A percentile compares a stretch with the other conserved stretches of the same genome.
Evolutionary conservation across 2,329 filamentous ascomycete genomes (phyloP).

Genomic region (Xylaria sp.): DNA sequence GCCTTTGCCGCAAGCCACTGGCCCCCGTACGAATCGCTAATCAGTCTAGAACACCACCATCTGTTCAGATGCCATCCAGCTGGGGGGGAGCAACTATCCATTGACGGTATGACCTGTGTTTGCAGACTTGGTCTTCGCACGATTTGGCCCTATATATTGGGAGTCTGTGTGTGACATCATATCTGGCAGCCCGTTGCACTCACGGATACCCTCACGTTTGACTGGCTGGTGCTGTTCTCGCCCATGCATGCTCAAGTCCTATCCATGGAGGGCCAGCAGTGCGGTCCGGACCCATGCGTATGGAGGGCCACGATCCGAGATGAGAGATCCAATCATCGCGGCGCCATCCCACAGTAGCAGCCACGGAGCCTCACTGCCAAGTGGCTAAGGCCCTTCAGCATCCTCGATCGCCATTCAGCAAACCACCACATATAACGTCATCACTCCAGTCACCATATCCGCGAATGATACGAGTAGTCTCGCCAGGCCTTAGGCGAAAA

Average conservation of each 20-base stretch:
- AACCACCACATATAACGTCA: not conserved
- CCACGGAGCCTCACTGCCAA: conserved; percentile 2
- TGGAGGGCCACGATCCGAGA: not conserved
- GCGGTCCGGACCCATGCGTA: not conserved
- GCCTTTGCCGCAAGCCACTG: not conserved
- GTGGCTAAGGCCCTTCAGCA: not conserved
- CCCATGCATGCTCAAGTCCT: conserved; percentile 1
- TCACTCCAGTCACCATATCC: not conserved
- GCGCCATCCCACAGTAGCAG: not conserved
- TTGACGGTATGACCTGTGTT: conserved; percentile 9
- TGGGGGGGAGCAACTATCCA: not conserved
- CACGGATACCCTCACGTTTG: conserved; percentile 5
- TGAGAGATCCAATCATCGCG: not conserved
- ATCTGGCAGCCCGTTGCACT: conserved; percentile 6
- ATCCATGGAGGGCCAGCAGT: not conserved
- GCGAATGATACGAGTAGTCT: conserved; percentile 5
- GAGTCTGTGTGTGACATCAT: conserved; percentile 6
- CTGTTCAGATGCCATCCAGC: not conserved
- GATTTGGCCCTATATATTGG: conserved; percentile 9
- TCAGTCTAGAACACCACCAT: not conserved
- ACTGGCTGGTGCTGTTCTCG: conserved; percentile 7
- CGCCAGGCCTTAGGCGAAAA: conserved; percentile 14
- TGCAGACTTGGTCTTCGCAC: conserved; percentile 3
- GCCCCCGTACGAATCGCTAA: not conserved
- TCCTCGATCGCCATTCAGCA: conserved; percentile 3